phyloP scores from a whole-genome alignment of 2,329 filamentous ascomycete genomes.

The Hymenotorrendiella dingleyae region DNA sequence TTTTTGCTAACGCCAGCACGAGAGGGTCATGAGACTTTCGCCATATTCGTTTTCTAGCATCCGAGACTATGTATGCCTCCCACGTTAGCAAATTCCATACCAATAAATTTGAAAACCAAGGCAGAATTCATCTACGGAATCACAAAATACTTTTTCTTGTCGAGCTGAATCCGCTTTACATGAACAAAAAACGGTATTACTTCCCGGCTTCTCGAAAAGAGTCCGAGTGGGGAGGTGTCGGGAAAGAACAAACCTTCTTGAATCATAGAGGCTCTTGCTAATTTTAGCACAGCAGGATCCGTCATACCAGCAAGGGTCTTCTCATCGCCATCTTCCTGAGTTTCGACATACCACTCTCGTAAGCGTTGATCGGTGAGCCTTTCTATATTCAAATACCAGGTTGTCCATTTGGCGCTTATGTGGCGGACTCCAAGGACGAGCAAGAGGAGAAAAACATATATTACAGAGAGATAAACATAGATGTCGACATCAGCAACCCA shows the following conservation, averaged over 20 bases:
- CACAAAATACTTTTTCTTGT: too few species aligned
- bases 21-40: conserved; percentile 5
- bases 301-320: conserved; percentile 9
- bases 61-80: too few species aligned
- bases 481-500: conserved; percentile 47
- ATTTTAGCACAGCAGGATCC: conserved; percentile 16
- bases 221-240: too few species aligned
- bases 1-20: conserved; percentile 4
- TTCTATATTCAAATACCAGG: conserved; percentile 46
- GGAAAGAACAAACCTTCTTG: too few species aligned
- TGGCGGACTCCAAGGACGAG: conserved; percentile 48
- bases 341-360: conserved; percentile 43
- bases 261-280: conserved; percentile 15
- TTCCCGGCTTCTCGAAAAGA: too few species aligned
- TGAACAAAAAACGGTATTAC: too few species aligned
- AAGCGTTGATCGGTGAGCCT: conserved; percentile 40
- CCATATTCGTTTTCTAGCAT: background rate
- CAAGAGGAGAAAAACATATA: conserved; percentile 46
- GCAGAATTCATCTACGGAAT: too few species aligned
- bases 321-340: conserved; percentile 15
- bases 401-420: conserved; percentile 52
- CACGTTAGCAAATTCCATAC: too few species aligned
- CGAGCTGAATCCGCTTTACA: too few species aligned
- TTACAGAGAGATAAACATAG: conserved; percentile 48
- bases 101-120: too few species aligned